phyloP scores from a whole-genome alignment of 176 grass and related monocot species.

The Neostapfia colusana region DNA sequence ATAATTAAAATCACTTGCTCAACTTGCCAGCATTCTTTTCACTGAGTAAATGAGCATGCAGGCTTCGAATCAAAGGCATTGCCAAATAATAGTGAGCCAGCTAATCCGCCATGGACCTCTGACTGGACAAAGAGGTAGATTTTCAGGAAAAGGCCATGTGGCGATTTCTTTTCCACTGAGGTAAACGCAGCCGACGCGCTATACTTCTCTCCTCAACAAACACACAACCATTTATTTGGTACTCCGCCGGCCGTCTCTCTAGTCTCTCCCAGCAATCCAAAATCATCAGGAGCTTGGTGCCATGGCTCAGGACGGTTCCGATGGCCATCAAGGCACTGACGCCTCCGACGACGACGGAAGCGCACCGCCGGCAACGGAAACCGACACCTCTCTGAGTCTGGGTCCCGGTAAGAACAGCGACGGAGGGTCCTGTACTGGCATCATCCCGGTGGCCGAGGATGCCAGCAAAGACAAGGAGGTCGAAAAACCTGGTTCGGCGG shows the following conservation, averaged over 20 bases:
- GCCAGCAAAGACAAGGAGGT: slow-evolving; percentile 1
- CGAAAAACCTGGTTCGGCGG: not conserved
- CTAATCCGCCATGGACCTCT: not conserved
- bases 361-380: not conserved
- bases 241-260: not conserved
- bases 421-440: not conserved
- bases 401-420: not conserved
- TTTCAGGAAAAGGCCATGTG: not conserved
- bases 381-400: not conserved
- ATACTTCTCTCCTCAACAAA: not conserved
- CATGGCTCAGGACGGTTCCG: slow-evolving; percentile 17
- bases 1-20: not conserved
- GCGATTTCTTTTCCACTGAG: not conserved
- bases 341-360: not conserved
- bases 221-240: not conserved
- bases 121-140: not conserved
- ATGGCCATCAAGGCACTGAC: not conserved
- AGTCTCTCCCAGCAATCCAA: not conserved
- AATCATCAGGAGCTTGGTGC: not conserved
- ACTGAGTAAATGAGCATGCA: not conserved
- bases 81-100: not conserved
- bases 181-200: not conserved
- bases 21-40: not conserved
- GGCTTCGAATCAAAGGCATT: not conserved
- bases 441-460: not conserved